phyloP scores from a whole-genome alignment of 2,329 filamentous ascomycete genomes.

The Claviceps sp. region DNA sequence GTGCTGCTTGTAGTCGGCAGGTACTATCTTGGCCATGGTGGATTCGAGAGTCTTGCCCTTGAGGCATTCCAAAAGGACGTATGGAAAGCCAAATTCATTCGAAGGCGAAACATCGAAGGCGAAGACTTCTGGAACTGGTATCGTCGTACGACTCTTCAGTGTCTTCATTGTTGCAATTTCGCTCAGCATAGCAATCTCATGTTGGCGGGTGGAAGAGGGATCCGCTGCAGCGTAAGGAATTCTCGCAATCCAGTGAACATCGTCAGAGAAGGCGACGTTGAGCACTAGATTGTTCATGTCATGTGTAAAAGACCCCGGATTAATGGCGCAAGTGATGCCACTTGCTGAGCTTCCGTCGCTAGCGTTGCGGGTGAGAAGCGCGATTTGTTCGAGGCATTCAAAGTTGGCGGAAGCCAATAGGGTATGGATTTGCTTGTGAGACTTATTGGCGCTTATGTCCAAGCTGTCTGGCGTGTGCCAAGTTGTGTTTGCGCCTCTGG shows the following conservation, averaged over 20 bases:
- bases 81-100: slow-evolving; percentile 6
- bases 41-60: neutral
- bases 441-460: neutral
- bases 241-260: slow-evolving; percentile 6
- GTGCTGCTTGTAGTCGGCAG: neutral
- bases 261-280: slow-evolving; percentile 4
- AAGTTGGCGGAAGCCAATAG: slow-evolving; percentile 2
- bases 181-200: slow-evolving; percentile 6
- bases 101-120: slow-evolving; percentile 3
- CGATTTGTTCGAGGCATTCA: slow-evolving; percentile 1
- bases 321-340: slow-evolving; percentile 1
- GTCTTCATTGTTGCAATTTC: slow-evolving; percentile 6
- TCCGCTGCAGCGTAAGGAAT: neutral
- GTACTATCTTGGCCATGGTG: neutral
- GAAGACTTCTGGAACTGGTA: slow-evolving; percentile 2
- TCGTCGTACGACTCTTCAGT: slow-evolving; percentile 2
- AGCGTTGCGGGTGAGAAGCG: slow-evolving; percentile 4
- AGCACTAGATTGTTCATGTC: slow-evolving; percentile 6
- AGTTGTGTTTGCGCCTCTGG: neutral
- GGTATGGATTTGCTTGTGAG: slow-evolving; percentile 2
- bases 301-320: slow-evolving; percentile 8
- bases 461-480: slow-evolving; percentile 2
- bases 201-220: neutral
- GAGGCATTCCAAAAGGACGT: slow-evolving; percentile 5
- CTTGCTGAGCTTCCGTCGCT: neutral